Evolutionary conservation across 306 rosid genomes (phyloP).

Genomic region (Luffa acutangula): DNA sequence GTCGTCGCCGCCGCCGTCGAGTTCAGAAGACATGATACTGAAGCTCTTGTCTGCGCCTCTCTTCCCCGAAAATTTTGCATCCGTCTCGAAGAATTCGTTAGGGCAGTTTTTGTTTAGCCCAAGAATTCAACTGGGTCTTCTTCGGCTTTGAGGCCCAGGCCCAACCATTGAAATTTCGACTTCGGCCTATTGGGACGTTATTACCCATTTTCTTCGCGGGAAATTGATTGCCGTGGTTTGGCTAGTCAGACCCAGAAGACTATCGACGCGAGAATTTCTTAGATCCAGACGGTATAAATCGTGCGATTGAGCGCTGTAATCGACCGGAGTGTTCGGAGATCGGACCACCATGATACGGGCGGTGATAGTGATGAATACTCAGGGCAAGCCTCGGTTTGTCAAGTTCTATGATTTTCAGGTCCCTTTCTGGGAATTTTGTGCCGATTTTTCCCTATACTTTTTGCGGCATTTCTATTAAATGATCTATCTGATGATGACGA

Average conservation of each 20-base stretch:
- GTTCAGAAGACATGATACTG: conserved; percentile 24
- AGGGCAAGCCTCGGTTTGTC: conserved; percentile 84
- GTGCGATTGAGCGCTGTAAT: not conserved
- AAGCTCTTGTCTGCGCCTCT: not conserved
- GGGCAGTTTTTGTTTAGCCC: conserved; percentile 1
- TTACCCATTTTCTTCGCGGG: not conserved
- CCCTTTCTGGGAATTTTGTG: conserved; percentile 6
- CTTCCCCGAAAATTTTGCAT: not conserved
- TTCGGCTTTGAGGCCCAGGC: not conserved
- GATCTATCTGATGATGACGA: conserved; percentile 7
- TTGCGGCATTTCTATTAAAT: not conserved
- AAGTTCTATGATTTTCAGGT: conserved; percentile 83
- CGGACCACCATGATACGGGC: conserved; percentile 53
- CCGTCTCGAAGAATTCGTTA: not conserved
- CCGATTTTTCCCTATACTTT: not conserved
- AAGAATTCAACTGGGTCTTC: not conserved
- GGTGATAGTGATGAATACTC: conserved; percentile 82
- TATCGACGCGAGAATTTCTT: not conserved
- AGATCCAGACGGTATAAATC: not conserved
- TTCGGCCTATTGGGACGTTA: not conserved
- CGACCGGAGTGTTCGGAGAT: not conserved
- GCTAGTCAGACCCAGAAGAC: not conserved
- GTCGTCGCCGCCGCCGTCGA: conserved; percentile 21
- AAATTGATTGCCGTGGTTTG: not conserved
- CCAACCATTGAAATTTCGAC: not conserved